These are phyloP conservation scores for Rhododendron kiyosumense DNA, from an alignment of 148 eudicot genomes.

Conservation along the genomic window DNA sequence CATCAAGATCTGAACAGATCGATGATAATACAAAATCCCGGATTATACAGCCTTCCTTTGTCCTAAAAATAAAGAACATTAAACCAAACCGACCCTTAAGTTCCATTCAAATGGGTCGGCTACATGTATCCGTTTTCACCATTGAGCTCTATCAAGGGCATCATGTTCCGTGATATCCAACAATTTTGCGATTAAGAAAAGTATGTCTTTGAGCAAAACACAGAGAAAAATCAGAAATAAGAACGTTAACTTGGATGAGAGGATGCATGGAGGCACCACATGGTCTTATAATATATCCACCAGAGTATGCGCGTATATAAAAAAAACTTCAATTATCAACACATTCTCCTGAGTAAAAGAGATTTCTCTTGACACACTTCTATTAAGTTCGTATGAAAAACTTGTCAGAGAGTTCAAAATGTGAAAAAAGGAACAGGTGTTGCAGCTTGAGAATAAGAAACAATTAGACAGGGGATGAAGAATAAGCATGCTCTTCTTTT, in stretches of 20 bases:
- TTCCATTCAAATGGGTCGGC: not conserved
- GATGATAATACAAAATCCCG: not conserved
- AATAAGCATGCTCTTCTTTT: not conserved
- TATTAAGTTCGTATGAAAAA: not conserved
- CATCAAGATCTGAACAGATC: not conserved
- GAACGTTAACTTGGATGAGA: not conserved
- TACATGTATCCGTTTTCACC: not conserved
- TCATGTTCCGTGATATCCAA: not conserved
- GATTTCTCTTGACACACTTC: not conserved
- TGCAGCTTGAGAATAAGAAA: not conserved
- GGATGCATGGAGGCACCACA: not conserved
- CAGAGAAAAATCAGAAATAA: not conserved
- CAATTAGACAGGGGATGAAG: not conserved
- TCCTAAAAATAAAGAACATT: not conserved
- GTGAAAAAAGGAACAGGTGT: not conserved
- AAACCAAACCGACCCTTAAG: not conserved
- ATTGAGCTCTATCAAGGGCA: not conserved
- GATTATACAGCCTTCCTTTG: not conserved
- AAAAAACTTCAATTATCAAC: not conserved
- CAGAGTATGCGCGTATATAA: not conserved
- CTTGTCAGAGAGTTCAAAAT: not conserved
- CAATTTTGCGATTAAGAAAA: not conserved
- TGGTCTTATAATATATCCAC: not conserved
- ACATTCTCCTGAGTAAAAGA: not conserved
- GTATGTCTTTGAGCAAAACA: not conserved